These are phyloP conservation scores for Elongisporangium undulatum DNA, from an alignment of 352 stramenopile species.

Conservation along the genomic window DNA sequence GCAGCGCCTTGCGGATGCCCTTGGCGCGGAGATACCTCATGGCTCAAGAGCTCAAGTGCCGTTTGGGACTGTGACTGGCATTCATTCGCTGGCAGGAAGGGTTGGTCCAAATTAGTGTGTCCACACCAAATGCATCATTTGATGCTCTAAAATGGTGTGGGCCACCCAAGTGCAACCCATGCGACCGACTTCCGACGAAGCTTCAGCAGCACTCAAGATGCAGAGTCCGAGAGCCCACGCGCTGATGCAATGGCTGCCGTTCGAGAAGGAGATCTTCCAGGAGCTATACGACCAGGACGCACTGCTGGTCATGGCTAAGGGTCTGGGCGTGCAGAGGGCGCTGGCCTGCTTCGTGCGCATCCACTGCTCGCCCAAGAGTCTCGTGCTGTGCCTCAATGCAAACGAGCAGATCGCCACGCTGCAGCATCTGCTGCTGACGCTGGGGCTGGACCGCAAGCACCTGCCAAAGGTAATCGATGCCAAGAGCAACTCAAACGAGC, in stretches of 20 bases:
- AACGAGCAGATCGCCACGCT: conserved; percentile 83
- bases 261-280: conserved; percentile 65
- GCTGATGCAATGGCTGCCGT: conserved; percentile 56
- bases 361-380: conserved; percentile 75
- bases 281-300: conserved; percentile 83
- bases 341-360: conserved; percentile 91
- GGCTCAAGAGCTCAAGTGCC: not conserved
- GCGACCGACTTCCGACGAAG: not conserved
- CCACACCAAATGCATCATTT: not conserved
- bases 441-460: conserved; percentile 82
- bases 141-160: not conserved
- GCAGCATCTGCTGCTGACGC: conserved; percentile 73
- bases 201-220: not conserved
- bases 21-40: conserved; percentile 85
- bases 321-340: conserved; percentile 84
- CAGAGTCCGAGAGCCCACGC: not conserved
- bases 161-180: not conserved
- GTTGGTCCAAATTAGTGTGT: not conserved
- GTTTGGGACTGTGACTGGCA: not conserved
- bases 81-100: not conserved
- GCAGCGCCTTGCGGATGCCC: conserved; percentile 83
- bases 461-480: conserved; percentile 86
- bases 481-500: conserved; percentile 70
- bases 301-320: conserved; percentile 90
- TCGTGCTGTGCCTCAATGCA: conserved; percentile 92